Conservation (phyloP, 2,329 filamentous ascomycete genomes). For the Cryphonectria radicalis region DNA sequence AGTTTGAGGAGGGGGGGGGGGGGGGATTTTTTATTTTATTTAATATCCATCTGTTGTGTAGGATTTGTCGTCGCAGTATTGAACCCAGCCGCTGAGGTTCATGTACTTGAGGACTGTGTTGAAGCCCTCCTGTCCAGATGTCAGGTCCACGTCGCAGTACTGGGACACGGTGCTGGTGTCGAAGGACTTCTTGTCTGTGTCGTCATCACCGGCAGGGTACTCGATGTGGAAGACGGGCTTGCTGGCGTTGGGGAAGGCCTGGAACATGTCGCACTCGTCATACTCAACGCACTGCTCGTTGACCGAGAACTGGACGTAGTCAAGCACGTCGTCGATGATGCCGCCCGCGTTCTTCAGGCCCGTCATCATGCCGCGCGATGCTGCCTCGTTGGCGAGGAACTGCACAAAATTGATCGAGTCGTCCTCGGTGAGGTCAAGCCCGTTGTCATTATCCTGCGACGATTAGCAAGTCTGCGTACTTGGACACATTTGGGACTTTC, state of each 20-base stretch:
- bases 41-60: slow-evolving; percentile 22
- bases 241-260: slow-evolving; percentile 51
- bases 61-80: slow-evolving; percentile 53
- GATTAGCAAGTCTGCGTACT: background rate
- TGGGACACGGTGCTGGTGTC: slow-evolving; percentile 11
- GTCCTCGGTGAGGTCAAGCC: slow-evolving; percentile 58
- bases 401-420: slow-evolving; percentile 63
- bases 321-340: slow-evolving; percentile 56
- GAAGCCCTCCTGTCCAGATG: slow-evolving; percentile 49
- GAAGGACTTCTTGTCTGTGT: slow-evolving; percentile 31
- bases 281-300: slow-evolving; percentile 63
- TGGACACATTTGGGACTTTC: background rate
- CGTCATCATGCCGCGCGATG: slow-evolving; percentile 58
- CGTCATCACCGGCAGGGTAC: slow-evolving; percentile 53
- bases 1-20: too few species aligned
- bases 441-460: slow-evolving; percentile 62
- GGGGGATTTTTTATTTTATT: background rate
- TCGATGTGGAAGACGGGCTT: slow-evolving; percentile 69
- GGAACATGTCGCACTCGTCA: slow-evolving; percentile 55
- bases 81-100: slow-evolving; percentile 65
- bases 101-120: slow-evolving; percentile 70
- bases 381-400: slow-evolving; percentile 62
- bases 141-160: slow-evolving; percentile 28
- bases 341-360: slow-evolving; percentile 71
- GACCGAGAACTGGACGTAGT: slow-evolving; percentile 67